Evolutionary conservation across 345 rosid species (phyloP).

Genomic region (Clausena lansium): DNA sequence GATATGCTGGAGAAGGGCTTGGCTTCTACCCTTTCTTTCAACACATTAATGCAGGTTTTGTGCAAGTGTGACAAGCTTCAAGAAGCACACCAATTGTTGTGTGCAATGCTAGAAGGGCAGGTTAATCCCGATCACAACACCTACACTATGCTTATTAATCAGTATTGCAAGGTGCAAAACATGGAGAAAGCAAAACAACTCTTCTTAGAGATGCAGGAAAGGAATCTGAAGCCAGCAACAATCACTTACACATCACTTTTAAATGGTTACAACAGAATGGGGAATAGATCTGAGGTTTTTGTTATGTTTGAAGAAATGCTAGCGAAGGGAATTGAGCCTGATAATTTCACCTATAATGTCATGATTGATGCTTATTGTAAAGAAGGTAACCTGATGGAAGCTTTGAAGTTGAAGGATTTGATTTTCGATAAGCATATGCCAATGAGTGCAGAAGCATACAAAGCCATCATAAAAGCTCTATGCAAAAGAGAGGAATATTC

Average conservation of each 20-base stretch:
- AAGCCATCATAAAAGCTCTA: background rate
- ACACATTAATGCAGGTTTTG: slow-evolving; percentile 24
- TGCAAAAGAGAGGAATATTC: slow-evolving; percentile 6
- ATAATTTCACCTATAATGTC: slow-evolving; percentile 14
- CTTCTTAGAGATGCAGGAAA: slow-evolving; percentile 27
- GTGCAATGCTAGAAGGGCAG: slow-evolving; percentile 22
- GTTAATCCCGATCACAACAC: slow-evolving; percentile 26
- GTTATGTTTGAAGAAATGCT: slow-evolving; percentile 29
- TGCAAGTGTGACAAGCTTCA: slow-evolving; percentile 16
- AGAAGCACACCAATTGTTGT: slow-evolving; percentile 26
- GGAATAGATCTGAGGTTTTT: slow-evolving; percentile 23
- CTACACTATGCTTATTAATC: slow-evolving; percentile 25
- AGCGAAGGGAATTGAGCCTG: slow-evolving; percentile 25
- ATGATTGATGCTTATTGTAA: slow-evolving; percentile 35
- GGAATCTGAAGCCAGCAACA: slow-evolving; percentile 25
- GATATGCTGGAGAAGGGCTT: slow-evolving; percentile 21
- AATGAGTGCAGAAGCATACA: background rate
- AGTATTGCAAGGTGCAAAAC: slow-evolving; percentile 29
- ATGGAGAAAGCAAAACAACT: slow-evolving; percentile 30
- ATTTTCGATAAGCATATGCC: slow-evolving; percentile 12
- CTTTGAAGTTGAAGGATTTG: slow-evolving; percentile 15
- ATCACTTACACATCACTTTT: slow-evolving; percentile 26
- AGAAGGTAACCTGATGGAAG: slow-evolving; percentile 19
- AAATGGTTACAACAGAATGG: slow-evolving; percentile 25
- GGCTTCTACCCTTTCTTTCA: slow-evolving; percentile 21